Conservation (phyloP, 139 green algal genomes). For the Penium margaritaceum region DNA sequence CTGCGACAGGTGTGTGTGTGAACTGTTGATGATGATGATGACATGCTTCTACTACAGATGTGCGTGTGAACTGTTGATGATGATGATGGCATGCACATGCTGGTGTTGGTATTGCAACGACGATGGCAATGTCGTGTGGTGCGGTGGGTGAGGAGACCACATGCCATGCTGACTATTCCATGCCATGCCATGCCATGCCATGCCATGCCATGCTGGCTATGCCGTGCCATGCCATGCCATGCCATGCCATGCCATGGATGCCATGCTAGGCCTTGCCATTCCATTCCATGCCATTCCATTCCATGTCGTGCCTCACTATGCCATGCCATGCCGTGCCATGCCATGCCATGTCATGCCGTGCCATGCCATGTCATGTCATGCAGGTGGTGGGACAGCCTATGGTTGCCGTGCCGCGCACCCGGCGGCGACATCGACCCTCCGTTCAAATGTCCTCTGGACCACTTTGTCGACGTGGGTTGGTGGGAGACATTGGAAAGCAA, state of each 20-base stretch:
- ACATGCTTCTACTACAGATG: neutral
- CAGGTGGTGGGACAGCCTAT: conserved; percentile 34
- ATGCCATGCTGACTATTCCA: neutral
- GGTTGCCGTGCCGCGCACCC: conserved; percentile 9
- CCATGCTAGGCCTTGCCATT: neutral
- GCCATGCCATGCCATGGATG: neutral
- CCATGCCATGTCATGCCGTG: neutral
- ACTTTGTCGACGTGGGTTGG: conserved; percentile 39
- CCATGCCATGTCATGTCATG: neutral
- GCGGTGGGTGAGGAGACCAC: neutral
- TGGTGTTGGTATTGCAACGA: no score
- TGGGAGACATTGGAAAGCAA: no score
- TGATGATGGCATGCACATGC: no score
- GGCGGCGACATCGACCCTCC: conserved; percentile 30
- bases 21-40: neutral
- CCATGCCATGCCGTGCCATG: neutral
- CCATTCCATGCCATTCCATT: neutral
- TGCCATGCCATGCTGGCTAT: neutral
- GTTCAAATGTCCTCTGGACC: conserved; percentile 36
- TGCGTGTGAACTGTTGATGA: no score
- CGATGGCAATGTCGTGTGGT: no score
- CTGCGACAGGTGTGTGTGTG: neutral
- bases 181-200: neutral
- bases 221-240: neutral
- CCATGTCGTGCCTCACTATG: neutral